Evolutionary conservation across 116 monocot genomes (phyloP), one percentile per base, ranked within the genome.

Genomic region (Zostera marina): DNA sequence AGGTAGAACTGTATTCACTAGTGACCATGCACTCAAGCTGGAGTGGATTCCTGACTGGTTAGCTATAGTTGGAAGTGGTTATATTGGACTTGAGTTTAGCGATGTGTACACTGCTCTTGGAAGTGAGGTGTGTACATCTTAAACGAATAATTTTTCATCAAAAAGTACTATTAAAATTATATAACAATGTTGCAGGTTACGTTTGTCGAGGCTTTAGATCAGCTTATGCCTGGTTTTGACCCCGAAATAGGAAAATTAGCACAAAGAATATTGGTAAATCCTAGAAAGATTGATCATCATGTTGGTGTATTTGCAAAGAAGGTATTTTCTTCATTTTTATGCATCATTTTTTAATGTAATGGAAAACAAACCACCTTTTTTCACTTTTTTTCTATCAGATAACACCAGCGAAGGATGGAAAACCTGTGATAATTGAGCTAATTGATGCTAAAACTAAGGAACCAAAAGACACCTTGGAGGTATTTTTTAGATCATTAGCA

Each of bases 191-290:
- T 32, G 57, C 81, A 94, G 94, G 94, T 96, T 53, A 88, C 89
- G 43, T 96, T 96, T 80, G 68, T 89, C 63, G 89, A 96, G 79
- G 89, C 85, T 62, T 66, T 96, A 41, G 96, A 96, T 82, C 96
- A 96, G 70, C 79, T 96, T n/a, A 96, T 96, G 85, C 96, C 96
- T 80, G 96, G 96, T 47, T 96, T 96, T 80, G 96, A 88, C 70
- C 96, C 96, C 68, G 96, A 96, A 59, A 89, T 96, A 67, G 88
- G 88, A 61, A 94, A 94, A 47, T 69, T 94, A 61, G 94, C 94
- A 22, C 94, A 94, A 63, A 84, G 94, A 66, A 67, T 94, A 67
- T 85, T 94, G 47, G 71, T 94, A 40, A 94, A 88, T 73, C 80
- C 88, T 51, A 71, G 94, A 58, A 94, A 74, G 56, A 85, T 96